A percentile compares a stretch with the other conserved stretches of the same genome.
These are phyloP conservation scores for Paspalum vaginatum DNA, from an alignment of 176 grass and related monocot genomes.

Conservation along the genomic window DNA sequence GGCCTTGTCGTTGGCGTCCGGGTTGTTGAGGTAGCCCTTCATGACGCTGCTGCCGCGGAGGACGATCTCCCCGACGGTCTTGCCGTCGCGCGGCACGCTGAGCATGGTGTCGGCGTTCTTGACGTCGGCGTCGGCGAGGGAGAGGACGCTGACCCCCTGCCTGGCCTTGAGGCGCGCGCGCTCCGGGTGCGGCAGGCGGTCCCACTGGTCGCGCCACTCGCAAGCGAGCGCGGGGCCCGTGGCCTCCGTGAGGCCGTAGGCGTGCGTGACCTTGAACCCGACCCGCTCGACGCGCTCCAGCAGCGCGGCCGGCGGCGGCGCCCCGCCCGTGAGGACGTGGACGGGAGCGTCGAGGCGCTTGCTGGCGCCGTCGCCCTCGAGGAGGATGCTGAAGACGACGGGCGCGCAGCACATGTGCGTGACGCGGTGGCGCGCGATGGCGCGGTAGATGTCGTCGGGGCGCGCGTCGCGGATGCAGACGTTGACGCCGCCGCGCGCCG, in stretches of 20 bases:
- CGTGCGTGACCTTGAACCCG: slow-evolving; percentile 64
- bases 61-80: slow-evolving; percentile 62
- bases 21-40: slow-evolving; percentile 78
- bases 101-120: slow-evolving; percentile 39
- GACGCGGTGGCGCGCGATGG: slow-evolving; percentile 57
- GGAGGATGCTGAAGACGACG: slow-evolving; percentile 66
- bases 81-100: slow-evolving; percentile 63
- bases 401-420: slow-evolving; percentile 83
- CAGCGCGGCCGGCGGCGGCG: slow-evolving; percentile 61
- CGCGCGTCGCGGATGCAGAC: slow-evolving; percentile 62
- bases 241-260: slow-evolving; percentile 81
- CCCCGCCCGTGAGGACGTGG: slow-evolving; percentile 58
- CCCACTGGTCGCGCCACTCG: slow-evolving; percentile 77
- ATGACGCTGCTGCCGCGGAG: slow-evolving; percentile 73
- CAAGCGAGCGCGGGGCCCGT: slow-evolving; percentile 68
- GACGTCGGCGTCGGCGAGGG: slow-evolving; percentile 67
- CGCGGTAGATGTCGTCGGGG: slow-evolving; percentile 44
- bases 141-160: slow-evolving; percentile 65
- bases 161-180: slow-evolving; percentile 67
- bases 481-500: slow-evolving; percentile 67
- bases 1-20: slow-evolving; percentile 38
- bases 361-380: slow-evolving; percentile 36
- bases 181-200: slow-evolving; percentile 44
- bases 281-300: slow-evolving; percentile 56
- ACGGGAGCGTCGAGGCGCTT: slow-evolving; percentile 17